Conservation (phyloP, 805 yeast genomes). For the Saccharomyces cerevisiae region DNA sequence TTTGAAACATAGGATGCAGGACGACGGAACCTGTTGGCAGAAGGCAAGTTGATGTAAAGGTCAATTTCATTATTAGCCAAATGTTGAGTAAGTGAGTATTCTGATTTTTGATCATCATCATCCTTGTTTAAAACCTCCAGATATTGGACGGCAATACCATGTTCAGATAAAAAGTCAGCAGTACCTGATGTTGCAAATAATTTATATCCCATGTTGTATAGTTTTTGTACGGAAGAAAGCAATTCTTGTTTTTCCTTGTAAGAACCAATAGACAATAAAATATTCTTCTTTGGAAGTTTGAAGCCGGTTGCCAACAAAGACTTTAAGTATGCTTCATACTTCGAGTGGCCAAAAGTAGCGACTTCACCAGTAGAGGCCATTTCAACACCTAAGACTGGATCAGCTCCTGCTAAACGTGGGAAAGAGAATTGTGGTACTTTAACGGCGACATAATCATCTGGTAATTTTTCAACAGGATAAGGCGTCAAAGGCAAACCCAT, state of each 20-base stretch:
- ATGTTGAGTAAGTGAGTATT: constrained; percentile 92
- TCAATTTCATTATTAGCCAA: constrained; percentile 95
- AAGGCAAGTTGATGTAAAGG: constrained; percentile 91
- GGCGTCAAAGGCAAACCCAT: constrained; percentile 82
- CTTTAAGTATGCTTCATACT: constrained; percentile 94
- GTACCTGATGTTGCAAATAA: constrained; percentile 98
- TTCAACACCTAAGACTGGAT: constrained; percentile 95
- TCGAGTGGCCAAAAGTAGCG: constrained; percentile 92
- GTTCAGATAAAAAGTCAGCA: constrained; percentile 95
- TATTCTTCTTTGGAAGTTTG: constrained; percentile 89
- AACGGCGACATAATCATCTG: constrained; percentile 89
- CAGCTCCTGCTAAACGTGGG: constrained; percentile 95
- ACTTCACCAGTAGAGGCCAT: constrained; percentile 99
- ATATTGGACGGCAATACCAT: constrained; percentile 88
- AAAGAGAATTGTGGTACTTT: constrained; percentile 97
- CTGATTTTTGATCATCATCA: constrained; percentile 68
- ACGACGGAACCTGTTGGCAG: constrained; percentile 94
- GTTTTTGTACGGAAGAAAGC: constrained; percentile 74
- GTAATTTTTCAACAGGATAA: constrained; percentile 81
- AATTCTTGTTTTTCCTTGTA: constrained; percentile 92
- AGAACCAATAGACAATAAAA: constrained; percentile 89
- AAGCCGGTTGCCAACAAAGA: constrained; percentile 92
- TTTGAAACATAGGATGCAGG: constrained; percentile 97
- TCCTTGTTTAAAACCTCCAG: constrained; percentile 76
- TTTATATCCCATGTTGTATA: constrained; percentile 77